These are phyloP conservation scores for Cercospora sesami DNA, from an alignment of 2,329 filamentous ascomycete genomes.

Conservation along the genomic window DNA sequence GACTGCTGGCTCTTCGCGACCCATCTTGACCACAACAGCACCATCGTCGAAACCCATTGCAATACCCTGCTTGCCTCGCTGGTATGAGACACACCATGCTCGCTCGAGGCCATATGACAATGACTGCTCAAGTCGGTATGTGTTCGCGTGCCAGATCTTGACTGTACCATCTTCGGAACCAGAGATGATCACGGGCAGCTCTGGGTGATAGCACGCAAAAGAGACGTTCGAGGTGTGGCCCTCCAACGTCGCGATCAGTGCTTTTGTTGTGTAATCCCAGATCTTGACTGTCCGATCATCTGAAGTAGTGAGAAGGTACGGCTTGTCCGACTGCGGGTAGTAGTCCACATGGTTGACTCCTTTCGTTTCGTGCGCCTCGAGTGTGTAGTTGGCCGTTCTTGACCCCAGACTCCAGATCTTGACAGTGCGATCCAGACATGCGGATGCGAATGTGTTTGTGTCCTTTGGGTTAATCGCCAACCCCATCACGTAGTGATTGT, in stretches of 20 bases:
- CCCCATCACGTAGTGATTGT: conserved; percentile 96
- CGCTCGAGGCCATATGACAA: conserved; percentile 93
- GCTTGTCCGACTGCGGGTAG: conserved; percentile 67
- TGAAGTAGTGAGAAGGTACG: conserved; percentile 91
- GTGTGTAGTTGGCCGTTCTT: conserved; percentile 89
- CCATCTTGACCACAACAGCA: conserved; percentile 96
- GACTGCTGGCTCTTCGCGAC: conserved; percentile 92
- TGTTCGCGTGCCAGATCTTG: conserved; percentile 98
- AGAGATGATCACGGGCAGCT: conserved; percentile 94
- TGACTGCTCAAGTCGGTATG: conserved; percentile 92
- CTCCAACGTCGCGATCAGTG: conserved; percentile 91
- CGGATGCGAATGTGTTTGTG: conserved; percentile 64
- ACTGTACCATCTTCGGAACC: conserved; percentile 96
- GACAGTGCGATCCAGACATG: conserved; percentile 92
- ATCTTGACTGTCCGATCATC: conserved; percentile 97
- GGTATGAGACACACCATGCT: conserved; percentile 96
- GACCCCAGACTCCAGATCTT: conserved; percentile 98
- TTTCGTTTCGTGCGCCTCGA: conserved; percentile 95
- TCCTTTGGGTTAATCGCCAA: conserved; percentile 97
- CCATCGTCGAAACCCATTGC: conserved; percentile 97
- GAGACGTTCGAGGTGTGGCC: conserved; percentile 98
- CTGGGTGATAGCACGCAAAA: conserved; percentile 96
- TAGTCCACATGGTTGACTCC: conserved; percentile 98
- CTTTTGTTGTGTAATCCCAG: conserved; percentile 99
- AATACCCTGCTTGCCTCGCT: conserved; percentile 89